phyloP scores from a whole-genome alignment of 2,329 filamentous ascomycete species.

The Teratosphaeria epicoccoides region DNA sequence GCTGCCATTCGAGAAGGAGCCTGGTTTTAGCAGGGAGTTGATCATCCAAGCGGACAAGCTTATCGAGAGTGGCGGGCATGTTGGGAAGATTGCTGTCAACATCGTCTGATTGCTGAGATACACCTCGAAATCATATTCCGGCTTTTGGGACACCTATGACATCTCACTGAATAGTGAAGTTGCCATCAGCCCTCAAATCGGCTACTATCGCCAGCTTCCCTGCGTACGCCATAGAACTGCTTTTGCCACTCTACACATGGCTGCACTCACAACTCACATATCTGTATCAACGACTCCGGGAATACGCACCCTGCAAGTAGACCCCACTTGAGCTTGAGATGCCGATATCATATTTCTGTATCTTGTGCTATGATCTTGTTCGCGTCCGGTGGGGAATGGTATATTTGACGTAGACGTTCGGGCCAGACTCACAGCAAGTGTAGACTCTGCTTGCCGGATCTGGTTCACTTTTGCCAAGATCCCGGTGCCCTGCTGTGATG shows the following conservation, averaged over 20 bases:
- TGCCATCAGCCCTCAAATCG: conserved; percentile 28
- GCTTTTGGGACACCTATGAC: no score
- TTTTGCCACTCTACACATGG: not conserved
- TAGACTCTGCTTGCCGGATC: not conserved
- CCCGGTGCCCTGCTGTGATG: no score
- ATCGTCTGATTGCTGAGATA: no score
- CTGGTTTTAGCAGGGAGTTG: no score
- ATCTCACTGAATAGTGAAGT: conserved; percentile 13
- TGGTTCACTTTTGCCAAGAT: not conserved
- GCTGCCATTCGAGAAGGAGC: no score
- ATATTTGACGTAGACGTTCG: not conserved
- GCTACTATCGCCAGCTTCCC: conserved; percentile 8
- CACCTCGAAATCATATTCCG: no score
- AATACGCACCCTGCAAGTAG: not conserved
- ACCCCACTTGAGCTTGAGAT: not conserved
- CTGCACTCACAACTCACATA: not conserved
- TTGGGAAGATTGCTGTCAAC: no score
- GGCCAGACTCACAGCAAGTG: not conserved
- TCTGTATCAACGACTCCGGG: not conserved
- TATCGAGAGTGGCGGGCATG: no score
- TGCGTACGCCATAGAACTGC: conserved; percentile 5
- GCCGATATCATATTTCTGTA: not conserved
- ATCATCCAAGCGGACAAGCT: no score
- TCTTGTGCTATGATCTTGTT: not conserved
- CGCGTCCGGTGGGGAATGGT: no score